Base-by-base conservation (phyloP, 2,329 filamentous ascomycete genomes). In the Diaporthe citriasiana region DNA sequence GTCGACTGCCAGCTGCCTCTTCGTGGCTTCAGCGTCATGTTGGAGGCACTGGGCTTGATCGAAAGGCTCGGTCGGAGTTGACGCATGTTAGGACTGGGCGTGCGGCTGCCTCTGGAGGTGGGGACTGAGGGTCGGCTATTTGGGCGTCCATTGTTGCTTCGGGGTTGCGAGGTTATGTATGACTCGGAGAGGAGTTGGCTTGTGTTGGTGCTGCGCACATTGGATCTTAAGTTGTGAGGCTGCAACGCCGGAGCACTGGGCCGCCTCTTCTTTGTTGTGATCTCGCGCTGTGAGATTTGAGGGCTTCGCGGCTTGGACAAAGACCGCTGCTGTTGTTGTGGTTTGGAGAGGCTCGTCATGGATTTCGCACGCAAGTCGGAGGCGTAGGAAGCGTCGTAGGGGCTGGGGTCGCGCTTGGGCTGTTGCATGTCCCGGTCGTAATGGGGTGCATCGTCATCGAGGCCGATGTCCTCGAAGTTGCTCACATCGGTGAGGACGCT, bases 401-500 rank as follows among this genome's bases (percentile, higher is more conserved):
- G 89, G 76, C 86, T 85, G 17, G 82, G 82, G 73, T 77, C 79
- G 73, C 79, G 76, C 77, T 85, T 86, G 74, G 81, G 74, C 72
- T 83, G 81, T 22, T 81, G 73, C 60, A 82, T 79, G 59, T 82
- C 79, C 30, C 81, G 79, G 30, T 80, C 77, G 65, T 82, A 80
- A 42, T 79, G 73, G 22, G 82, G 78, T 69, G 81, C 77, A 50
- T 87, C 87, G 76, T 95, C 92, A 78, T 95, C 93, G 40, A 98
- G 90, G 17, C 93, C 94, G 81, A 98, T 98, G 77, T 98, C 96
- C 82, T 98, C 96, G 79, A 98, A 98, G 82, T 98, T 92, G 76
- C 91, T 92, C 73, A 93, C 90, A 80, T 97, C 94, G 70, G 91
- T 88, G 59, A 94, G 85, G 68, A 91, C 88, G 77, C 88, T 90